Evolutionary conservation across 2,329 filamentous ascomycete genomes (phyloP).

Genomic region (Fusarium anguioides): DNA sequence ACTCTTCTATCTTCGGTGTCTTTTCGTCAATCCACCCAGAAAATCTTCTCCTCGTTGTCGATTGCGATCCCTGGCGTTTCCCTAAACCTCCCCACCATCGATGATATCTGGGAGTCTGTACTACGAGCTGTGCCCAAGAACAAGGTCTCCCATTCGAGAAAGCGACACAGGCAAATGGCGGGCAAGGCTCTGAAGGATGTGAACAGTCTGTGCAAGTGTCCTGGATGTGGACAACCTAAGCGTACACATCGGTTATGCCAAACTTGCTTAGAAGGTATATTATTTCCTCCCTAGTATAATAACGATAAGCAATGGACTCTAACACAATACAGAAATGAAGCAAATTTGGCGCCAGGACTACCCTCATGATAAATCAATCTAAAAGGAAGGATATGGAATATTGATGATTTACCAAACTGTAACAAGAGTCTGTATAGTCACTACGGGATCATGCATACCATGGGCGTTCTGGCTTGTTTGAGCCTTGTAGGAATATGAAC

Average conservation of each 20-base stretch:
- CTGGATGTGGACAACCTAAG: conserved; percentile 88
- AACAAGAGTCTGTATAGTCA: conserved; percentile 49
- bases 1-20: conserved; percentile 57
- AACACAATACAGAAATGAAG: conserved; percentile 55
- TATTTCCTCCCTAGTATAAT: not conserved
- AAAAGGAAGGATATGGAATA: conserved; percentile 29
- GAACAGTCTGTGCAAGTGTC: conserved; percentile 86
- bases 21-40: conserved; percentile 58
- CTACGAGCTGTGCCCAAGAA: conserved; percentile 96
- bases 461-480: conserved; percentile 49
- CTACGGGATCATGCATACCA: conserved; percentile 48
- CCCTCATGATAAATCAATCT: conserved; percentile 50
- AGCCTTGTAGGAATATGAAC: conserved; percentile 47
- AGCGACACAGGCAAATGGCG: conserved; percentile 91
- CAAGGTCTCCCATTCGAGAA: conserved; percentile 97
- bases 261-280: conserved; percentile 81
- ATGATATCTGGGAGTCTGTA: conserved; percentile 91
- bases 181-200: conserved; percentile 95
- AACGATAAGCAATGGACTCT: conserved; percentile 14
- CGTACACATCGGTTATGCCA: conserved; percentile 89
- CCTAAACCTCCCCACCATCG: conserved; percentile 66
- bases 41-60: conserved; percentile 64
- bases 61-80: conserved; percentile 71
- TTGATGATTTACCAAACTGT: conserved; percentile 43
- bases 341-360: conserved; percentile 57